A percentile compares a stretch with the other conserved stretches of the same genome.
These are phyloP conservation scores for Petunia axillaris DNA, from an alignment of 257 asterid species.

Conservation along the genomic window DNA sequence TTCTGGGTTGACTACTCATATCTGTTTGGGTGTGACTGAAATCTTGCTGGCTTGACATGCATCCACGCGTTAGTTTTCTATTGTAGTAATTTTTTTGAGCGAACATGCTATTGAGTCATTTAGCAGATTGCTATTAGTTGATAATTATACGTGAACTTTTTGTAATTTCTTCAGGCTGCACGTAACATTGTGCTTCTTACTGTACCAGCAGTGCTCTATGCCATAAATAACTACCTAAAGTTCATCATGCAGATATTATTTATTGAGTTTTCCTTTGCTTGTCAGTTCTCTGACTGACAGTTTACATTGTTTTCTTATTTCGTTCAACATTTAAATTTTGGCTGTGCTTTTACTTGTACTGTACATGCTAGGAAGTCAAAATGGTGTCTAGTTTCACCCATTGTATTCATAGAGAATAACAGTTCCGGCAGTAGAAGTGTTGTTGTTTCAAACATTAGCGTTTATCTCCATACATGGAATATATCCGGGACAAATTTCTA, in stretches of 20 bases:
- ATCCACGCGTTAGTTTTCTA: slow-evolving; percentile 23
- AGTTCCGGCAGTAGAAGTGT: background rate
- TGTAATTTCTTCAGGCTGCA: slow-evolving; percentile 74
- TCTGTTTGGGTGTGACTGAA: slow-evolving; percentile 17
- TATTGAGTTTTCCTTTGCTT: slow-evolving; percentile 19
- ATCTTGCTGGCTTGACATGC: slow-evolving; percentile 10
- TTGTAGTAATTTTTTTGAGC: background rate
- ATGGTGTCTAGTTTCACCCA: background rate
- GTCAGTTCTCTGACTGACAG: background rate
- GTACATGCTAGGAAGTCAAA: slow-evolving; percentile 3
- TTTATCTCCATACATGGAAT: background rate
- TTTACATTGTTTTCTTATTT: background rate
- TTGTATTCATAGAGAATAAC: slow-evolving; percentile 4
- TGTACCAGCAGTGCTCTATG: slow-evolving; percentile 92
- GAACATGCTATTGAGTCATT: slow-evolving; percentile 1
- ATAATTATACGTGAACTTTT: slow-evolving; percentile 18
- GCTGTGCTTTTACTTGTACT: background rate
- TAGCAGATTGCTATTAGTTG: background rate
- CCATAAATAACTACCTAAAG: slow-evolving; percentile 89
- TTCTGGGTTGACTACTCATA: background rate
- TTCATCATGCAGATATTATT: slow-evolving; percentile 84
- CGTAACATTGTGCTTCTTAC: slow-evolving; percentile 80
- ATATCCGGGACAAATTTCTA: background rate
- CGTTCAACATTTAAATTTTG: background rate
- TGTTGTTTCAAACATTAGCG: background rate